phyloP scores from a whole-genome alignment of 139 green algal genomes.

The Pedinophyceae sp. region DNA sequence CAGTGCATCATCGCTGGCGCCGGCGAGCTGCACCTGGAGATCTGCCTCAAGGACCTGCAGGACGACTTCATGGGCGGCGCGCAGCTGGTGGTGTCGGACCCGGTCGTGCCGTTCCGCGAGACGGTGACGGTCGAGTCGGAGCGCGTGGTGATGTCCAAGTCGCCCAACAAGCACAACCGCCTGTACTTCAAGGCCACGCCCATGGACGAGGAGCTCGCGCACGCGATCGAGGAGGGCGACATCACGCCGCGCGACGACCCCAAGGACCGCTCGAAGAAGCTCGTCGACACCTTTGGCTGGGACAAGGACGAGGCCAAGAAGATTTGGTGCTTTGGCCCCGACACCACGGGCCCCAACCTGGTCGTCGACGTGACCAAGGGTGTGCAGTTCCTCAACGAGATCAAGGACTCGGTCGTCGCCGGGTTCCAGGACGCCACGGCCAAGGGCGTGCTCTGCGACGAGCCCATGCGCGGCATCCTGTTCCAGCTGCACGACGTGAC shows the following conservation, averaged over 20 bases:
- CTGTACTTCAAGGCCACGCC: conserved; percentile 76
- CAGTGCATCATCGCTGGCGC: conserved; percentile 97
- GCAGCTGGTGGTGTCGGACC: conserved; percentile 84
- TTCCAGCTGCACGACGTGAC: conserved; percentile 86
- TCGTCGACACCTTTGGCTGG: conserved; percentile 92
- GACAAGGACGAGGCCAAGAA: conserved; percentile 99
- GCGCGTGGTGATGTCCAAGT: conserved; percentile 96
- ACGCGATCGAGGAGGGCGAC: conserved; percentile 94
- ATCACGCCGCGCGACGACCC: conserved; percentile 25
- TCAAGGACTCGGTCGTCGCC: conserved; percentile 93
- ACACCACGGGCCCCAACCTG: conserved; percentile 96
- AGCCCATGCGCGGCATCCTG: conserved; percentile 96
- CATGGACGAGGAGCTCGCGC: conserved; percentile 91
- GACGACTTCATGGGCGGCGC: conserved; percentile 99
- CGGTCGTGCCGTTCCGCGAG: conserved; percentile 96
- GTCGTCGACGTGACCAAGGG: conserved; percentile 95
- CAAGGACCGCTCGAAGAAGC: conserved; percentile 71
- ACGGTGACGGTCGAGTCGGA: conserved; percentile 68
- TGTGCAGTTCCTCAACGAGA: conserved; percentile 99
- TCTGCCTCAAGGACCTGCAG: conserved; percentile 98
- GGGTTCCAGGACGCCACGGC: conserved; percentile 98
- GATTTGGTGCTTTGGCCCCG: conserved; percentile 99
- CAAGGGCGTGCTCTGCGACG: conserved; percentile 91
- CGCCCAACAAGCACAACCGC: conserved; percentile 99
- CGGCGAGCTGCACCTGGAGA: conserved; percentile 95